Conservation (phyloP, 257 asterid species). For the Nyctanthes arbortristis region DNA sequence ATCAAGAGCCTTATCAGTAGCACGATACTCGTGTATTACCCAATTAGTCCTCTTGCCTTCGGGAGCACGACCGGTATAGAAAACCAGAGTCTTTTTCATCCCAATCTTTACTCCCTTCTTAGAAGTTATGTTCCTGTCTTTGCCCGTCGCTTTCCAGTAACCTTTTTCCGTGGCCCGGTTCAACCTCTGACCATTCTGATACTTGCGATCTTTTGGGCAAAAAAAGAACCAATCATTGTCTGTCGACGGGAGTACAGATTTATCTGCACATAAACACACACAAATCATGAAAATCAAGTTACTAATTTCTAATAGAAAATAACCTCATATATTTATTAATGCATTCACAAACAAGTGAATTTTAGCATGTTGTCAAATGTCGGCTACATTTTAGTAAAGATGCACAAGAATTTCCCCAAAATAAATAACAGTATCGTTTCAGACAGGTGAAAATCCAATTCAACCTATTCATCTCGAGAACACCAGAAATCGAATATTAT, state of each 20-base stretch:
- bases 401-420: not conserved
- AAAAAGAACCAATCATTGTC: constrained; percentile 99
- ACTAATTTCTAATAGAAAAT: not conserved
- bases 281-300: not conserved
- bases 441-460: constrained; percentile 8
- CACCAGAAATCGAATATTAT: constrained; percentile 3
- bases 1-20: constrained; percentile 76
- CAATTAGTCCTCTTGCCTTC: constrained; percentile 91
- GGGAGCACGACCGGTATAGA: constrained; percentile 92
- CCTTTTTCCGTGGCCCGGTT: constrained; percentile 90
- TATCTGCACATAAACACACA: constrained; percentile 51
- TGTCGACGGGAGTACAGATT: constrained; percentile 68
- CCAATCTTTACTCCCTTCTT: constrained; percentile 81
- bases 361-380: not conserved
- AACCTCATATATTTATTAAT: not conserved
- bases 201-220: constrained; percentile 97
- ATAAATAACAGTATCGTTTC: not conserved
- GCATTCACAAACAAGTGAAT: not conserved
- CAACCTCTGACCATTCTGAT: constrained; percentile 87
- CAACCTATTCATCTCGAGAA: constrained; percentile 3
- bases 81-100: constrained; percentile 89
- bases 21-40: constrained; percentile 98
- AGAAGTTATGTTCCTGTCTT: constrained; percentile 72
- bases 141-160: constrained; percentile 99
- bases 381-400: not conserved